Evolutionary conservation across 2,329 filamentous ascomycete genomes (phyloP).

Genomic region (Fusarium transvaalense): DNA sequence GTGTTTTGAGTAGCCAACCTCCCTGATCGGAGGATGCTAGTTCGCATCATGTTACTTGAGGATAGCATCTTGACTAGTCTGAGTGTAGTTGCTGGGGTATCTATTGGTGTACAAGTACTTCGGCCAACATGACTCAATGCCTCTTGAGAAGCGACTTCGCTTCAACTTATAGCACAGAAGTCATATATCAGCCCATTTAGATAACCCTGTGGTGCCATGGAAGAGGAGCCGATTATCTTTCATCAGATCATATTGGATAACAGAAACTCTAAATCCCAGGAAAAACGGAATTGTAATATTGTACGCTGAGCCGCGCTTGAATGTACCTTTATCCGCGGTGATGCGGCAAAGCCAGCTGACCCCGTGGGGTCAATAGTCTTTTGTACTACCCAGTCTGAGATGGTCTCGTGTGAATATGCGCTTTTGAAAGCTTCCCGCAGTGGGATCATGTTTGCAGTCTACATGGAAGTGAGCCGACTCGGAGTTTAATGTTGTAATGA

Average conservation of each 20-base stretch:
- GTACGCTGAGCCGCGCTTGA: constrained; percentile 19
- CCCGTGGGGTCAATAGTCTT: constrained; percentile 24
- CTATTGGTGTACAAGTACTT: background rate
- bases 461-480: constrained; percentile 23
- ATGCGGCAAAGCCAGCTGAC: constrained; percentile 26
- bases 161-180: constrained; percentile 17
- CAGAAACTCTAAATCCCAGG: constrained; percentile 9
- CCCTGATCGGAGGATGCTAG: constrained; percentile 25
- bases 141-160: background rate
- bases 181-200: constrained; percentile 5
- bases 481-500: background rate
- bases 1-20: constrained; percentile 29
- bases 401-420: constrained; percentile 24
- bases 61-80: constrained; percentile 21
- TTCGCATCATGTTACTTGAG: constrained; percentile 38
- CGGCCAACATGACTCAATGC: background rate
- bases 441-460: constrained; percentile 1
- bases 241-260: constrained; percentile 26
- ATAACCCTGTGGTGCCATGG: constrained; percentile 6
- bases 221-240: background rate
- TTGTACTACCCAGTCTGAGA: background rate
- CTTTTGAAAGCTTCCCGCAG: background rate
- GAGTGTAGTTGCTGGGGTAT: background rate
- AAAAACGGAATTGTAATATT: constrained; percentile 2
- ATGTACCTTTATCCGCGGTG: constrained; percentile 33